Conservation (phyloP, 192 early-diverging fungal genomes). For the Coemansia sp. region DNA sequence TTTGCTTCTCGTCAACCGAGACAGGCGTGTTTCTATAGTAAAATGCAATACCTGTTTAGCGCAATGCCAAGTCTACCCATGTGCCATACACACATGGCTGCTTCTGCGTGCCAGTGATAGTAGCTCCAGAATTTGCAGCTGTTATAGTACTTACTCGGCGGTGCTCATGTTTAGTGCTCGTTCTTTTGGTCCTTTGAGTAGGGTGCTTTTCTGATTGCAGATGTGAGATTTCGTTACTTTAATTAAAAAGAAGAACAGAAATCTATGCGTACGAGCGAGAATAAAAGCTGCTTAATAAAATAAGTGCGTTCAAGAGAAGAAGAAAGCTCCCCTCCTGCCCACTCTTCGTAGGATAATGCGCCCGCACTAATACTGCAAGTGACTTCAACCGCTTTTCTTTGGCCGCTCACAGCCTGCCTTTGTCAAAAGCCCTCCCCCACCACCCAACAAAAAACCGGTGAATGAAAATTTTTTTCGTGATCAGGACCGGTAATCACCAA, state of each 20-base stretch:
- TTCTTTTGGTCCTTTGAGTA: slow-evolving; percentile 25
- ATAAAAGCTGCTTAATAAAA: slow-evolving; percentile 21
- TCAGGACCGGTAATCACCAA: slow-evolving; percentile 7
- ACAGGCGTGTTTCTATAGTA: slow-evolving; percentile 17
- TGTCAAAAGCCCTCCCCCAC: background rate
- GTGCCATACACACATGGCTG: too few relatives aligned
- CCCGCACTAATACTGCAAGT: background rate
- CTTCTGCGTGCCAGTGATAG: too few relatives aligned
- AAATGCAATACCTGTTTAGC: background rate
- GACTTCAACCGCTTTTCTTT: background rate
- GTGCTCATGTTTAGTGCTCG: slow-evolving; percentile 20
- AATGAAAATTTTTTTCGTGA: slow-evolving; percentile 34
- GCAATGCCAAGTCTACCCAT: too few relatives aligned
- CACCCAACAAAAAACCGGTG: slow-evolving; percentile 7
- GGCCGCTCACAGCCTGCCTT: background rate
- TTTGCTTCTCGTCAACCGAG: slow-evolving; percentile 47
- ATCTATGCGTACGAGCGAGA: slow-evolving; percentile 1
- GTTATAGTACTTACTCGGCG: slow-evolving; percentile 50
- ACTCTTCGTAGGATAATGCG: background rate
- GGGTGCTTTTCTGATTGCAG: slow-evolving; percentile 4
- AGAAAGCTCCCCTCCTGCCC: slow-evolving; percentile 8
- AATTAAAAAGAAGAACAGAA: slow-evolving; percentile 35
- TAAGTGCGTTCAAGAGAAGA: slow-evolving; percentile 22
- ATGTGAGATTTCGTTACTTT: slow-evolving; percentile 35
- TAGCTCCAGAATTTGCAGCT: too few relatives aligned